phyloP scores from a whole-genome alignment of 2,329 filamentous ascomycete species.

The Gaeumannomyces tritici region DNA sequence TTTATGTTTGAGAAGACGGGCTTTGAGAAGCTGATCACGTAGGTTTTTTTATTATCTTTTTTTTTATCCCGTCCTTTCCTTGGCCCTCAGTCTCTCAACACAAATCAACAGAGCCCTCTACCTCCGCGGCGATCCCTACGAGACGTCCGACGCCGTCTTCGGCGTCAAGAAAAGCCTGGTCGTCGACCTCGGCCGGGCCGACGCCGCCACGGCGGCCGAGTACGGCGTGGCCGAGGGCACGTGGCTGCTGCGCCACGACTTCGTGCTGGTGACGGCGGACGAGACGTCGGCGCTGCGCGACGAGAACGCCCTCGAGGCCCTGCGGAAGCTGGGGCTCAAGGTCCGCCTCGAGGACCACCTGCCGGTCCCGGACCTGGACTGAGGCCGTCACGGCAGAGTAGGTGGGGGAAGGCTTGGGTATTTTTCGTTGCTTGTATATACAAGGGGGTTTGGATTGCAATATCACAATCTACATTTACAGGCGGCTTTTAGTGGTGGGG shows the following conservation, averaged over 20 bases:
- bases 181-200: constrained; percentile 48
- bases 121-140: constrained; percentile 68
- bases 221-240: constrained; percentile 56
- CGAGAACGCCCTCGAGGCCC: constrained; percentile 52
- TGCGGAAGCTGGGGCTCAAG: constrained; percentile 55
- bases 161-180: constrained; percentile 75
- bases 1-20: constrained; percentile 81
- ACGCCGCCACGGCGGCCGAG: constrained; percentile 42
- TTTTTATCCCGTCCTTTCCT: background rate
- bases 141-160: constrained; percentile 77
- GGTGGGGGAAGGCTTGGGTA: background rate
- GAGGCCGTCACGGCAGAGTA: constrained; percentile 3
- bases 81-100: too few species aligned
- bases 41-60: constrained; percentile 24
- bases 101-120: constrained; percentile 54
- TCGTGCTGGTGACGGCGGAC: constrained; percentile 63
- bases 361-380: constrained; percentile 60
- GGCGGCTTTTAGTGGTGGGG: background rate
- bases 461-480: background rate
- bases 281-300: constrained; percentile 60
- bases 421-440: background rate
- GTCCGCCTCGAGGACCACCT: constrained; percentile 69
- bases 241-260: constrained; percentile 61
- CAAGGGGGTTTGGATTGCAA: background rate
- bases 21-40: constrained; percentile 78